These are phyloP conservation scores for Aureobasidium sp. DNA, from an alignment of 2,329 filamentous ascomycete genomes.

Conservation along the genomic window DNA sequence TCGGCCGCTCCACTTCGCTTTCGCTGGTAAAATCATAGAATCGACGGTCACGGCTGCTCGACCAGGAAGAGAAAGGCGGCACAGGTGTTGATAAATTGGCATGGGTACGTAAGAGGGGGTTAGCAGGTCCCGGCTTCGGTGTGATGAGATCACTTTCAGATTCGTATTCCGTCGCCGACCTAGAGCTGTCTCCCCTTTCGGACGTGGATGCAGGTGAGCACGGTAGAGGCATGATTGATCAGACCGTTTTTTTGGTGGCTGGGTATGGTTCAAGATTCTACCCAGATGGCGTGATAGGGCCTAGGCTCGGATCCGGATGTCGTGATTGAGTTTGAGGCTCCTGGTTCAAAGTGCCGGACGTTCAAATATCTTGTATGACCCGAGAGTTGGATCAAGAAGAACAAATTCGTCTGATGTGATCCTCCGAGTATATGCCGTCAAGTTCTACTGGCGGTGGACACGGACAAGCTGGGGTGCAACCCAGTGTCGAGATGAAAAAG, in stretches of 20 bases:
- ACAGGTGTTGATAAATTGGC: conserved; percentile 19
- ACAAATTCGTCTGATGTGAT: not conserved
- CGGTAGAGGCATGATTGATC: conserved; percentile 20
- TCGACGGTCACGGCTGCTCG: conserved; percentile 11
- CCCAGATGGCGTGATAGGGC: conserved; percentile 1
- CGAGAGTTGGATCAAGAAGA: not conserved
- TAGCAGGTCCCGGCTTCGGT: conserved; percentile 26
- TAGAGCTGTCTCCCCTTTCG: conserved; percentile 19
- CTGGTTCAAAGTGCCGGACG: not conserved
- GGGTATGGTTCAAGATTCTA: not conserved
- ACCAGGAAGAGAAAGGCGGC: conserved; percentile 14
- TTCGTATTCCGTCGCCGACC: conserved; percentile 21
- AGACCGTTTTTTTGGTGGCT: conserved; percentile 1
- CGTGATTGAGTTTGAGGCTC: not conserved
- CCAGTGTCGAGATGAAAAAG: conserved; percentile 4
- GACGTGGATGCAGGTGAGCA: conserved; percentile 28
- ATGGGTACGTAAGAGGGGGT: conserved; percentile 23
- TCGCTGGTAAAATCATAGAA: conserved; percentile 17
- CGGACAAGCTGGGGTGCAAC: not conserved
- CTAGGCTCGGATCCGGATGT: conserved; percentile 4
- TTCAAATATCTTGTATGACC: not conserved
- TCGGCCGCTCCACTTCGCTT: conserved; percentile 12
- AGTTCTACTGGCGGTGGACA: conserved; percentile 13
- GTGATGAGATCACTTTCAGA: conserved; percentile 27
- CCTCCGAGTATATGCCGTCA: not conserved